Conservation (phyloP, 1,284 basidiomycete genomes). For the Veloboletus limbatus region DNA sequence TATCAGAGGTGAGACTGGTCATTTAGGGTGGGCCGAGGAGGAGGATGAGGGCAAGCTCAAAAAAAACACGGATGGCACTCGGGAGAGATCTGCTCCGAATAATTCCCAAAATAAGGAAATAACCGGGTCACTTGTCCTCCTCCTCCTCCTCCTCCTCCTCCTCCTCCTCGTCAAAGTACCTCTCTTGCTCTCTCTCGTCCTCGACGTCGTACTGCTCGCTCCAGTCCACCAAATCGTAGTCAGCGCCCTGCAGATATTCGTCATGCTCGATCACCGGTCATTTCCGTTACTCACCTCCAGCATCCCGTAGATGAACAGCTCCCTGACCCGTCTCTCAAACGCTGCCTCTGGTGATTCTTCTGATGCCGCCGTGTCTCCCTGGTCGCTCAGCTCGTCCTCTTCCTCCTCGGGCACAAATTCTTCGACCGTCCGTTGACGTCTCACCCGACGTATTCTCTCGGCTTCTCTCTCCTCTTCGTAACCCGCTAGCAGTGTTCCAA, state of each 20-base stretch:
- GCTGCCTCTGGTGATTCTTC: slow-evolving; percentile 39
- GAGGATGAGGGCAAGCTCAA: slow-evolving; percentile 41
- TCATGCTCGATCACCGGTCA: not conserved
- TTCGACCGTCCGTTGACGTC: slow-evolving; percentile 40
- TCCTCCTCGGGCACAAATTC: slow-evolving; percentile 68
- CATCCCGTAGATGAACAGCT: slow-evolving; percentile 72
- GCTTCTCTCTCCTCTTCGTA: slow-evolving; percentile 75
- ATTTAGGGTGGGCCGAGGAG: slow-evolving; percentile 39
- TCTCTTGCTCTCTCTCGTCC: slow-evolving; percentile 66
- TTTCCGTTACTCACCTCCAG: slow-evolving; percentile 52
- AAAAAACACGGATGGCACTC: not conserved
- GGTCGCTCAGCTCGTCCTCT: slow-evolving; percentile 43
- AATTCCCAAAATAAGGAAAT: slow-evolving; percentile 14
- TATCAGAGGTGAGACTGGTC: slow-evolving; percentile 37
- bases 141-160: slow-evolving; percentile 51
- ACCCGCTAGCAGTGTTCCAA: slow-evolving; percentile 59
- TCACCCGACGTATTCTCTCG: slow-evolving; percentile 51
- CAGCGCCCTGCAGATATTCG: slow-evolving; percentile 46
- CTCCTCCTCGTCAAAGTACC: slow-evolving; percentile 75
- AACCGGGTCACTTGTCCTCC: slow-evolving; percentile 16
- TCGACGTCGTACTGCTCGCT: slow-evolving; percentile 65
- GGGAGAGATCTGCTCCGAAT: no score
- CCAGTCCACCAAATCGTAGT: slow-evolving; percentile 76
- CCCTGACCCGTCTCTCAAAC: slow-evolving; percentile 61
- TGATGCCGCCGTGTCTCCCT: slow-evolving; percentile 35